phyloP scores from a whole-genome alignment of 2,329 filamentous ascomycete genomes.

The Trichoderma endophyticum region DNA sequence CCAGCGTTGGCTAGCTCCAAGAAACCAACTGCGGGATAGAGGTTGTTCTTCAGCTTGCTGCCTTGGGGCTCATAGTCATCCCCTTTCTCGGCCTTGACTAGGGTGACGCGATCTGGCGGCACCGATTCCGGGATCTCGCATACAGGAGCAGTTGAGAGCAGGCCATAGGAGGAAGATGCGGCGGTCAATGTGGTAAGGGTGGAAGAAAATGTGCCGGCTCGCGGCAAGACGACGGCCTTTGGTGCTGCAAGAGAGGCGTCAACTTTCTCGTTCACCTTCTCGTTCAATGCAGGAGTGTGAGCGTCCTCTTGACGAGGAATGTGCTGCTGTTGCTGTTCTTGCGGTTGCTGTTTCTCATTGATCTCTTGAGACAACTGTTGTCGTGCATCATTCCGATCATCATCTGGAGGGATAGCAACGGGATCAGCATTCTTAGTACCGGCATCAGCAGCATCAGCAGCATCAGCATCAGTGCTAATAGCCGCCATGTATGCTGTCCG shows the following conservation, averaged over 20 bases:
- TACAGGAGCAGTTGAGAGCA: neutral
- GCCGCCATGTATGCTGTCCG: neutral
- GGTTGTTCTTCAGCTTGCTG: constrained; percentile 21
- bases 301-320: neutral
- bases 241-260: neutral
- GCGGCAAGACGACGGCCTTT: constrained; percentile 5
- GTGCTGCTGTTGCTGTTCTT: neutral
- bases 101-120: constrained; percentile 2
- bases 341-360: neutral
- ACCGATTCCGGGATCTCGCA: neutral
- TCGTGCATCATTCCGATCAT: neutral
- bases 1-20: constrained; percentile 55
- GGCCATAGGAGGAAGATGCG: neutral
- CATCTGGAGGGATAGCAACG: neutral
- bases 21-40: constrained; percentile 41
- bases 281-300: neutral
- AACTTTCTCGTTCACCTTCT: neutral
- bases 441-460: neutral
- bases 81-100: constrained; percentile 1
- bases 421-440: neutral
- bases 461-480: neutral
- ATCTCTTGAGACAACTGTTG: neutral
- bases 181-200: neutral
- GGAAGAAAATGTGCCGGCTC: constrained; percentile 2
- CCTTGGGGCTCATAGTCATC: neutral